Base-by-base conservation (phyloP, 73 alveolate species). In the Paramecium pentaurelia region DNA sequence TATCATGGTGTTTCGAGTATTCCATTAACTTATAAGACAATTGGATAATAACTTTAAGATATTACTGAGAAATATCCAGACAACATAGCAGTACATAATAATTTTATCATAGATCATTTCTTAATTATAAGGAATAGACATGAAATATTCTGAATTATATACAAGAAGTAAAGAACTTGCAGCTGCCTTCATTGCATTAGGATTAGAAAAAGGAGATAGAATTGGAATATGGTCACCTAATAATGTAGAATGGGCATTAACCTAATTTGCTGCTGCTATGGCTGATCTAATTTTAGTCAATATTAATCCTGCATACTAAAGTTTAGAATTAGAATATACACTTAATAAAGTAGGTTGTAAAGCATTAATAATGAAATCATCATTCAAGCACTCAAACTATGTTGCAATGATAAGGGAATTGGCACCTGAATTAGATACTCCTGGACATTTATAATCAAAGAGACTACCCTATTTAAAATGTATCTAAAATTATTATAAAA, bases 271-370 rank as follows among this genome's bases (percentile, higher is more conserved):
- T 25, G 97, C 97, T 25, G 77, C 97, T n/a, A 86, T 93, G 93
- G 99, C 98, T 4, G 99, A 96, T 71, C 92, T 96, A 25, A 96
- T 97, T 36, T 84, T 96, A 58, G 99, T 97, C n/a, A 97, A 97
- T 75, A 94, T 97, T 71, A 97, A 97, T 70, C 99, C 99, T 10
- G 98, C 99, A 6, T 97, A 92, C 84, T 93, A 96, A 71, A 89
- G 10, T 27, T 44, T 16, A 2, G 99, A 97, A 71, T 87, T 97
- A 40, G 92, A 68, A 68, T 93, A 97, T 84, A 28, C 88, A 9
- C 58, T 77, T n/a, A 58, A 58, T 51, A 92, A 59, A 85, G 97
- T 96, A 27, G 97, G 95, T 45, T 77, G 94, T 30, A 93, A 91
- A 70, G 93, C 98, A 6, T 71, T 97, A 11, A 94, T 97, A 20